Evolutionary conservation across 2,329 filamentous ascomycete genomes (phyloP), one percentile per base, ranked within the genome.

Genomic region (Harringtonia aguacate): DNA sequence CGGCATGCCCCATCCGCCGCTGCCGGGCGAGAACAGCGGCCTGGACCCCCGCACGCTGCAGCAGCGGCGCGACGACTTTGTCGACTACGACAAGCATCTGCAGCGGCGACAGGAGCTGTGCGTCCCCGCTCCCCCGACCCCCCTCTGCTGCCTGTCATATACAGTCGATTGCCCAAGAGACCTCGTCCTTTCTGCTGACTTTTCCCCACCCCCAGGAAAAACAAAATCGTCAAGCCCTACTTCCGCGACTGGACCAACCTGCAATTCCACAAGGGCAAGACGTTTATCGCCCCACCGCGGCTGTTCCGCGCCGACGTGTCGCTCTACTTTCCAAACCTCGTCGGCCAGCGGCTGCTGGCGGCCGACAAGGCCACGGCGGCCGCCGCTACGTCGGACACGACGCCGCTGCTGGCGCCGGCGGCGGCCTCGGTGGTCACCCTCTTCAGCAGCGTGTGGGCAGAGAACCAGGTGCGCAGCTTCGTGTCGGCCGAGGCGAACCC

Each of bases 241-340:
- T 98, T 95, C 68, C 84, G 88, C 61, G 90, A 98, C 71, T 95
- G 88, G 84, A 78, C 77, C 47, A 92, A 94, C 64, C 76, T 95
- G 62, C 72, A 73, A 42, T 75, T 81, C 52, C 81, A 92, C 65
- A 79, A 88, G 55, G 92, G 92, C 56, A 98, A 98, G 65, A 87
- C 87, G 21, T 98, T 95, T 66, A 69, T 90, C 41, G 81, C 87
- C 18, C 90, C 90, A 31, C 78, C 84, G 4, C 73, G 83, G n/a
- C 73, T 90, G 39, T 97, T 97, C 72, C 84, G 81, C 56, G 74
- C 74, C 51, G 86, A 94, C 33, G 74, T 80, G 41, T 84, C 90
- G 6, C 75, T 95, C 50, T 97, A 84, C 70, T 95, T 98, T 66
- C 92, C 92, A 37, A 98, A 98, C 65, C 70, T 98, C 46, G 77